Evolutionary conservation across 495 filamentous ascomycete species (phyloP), one percentile per base, ranked within the genome.

Genomic region (Haplographium delicatum): DNA sequence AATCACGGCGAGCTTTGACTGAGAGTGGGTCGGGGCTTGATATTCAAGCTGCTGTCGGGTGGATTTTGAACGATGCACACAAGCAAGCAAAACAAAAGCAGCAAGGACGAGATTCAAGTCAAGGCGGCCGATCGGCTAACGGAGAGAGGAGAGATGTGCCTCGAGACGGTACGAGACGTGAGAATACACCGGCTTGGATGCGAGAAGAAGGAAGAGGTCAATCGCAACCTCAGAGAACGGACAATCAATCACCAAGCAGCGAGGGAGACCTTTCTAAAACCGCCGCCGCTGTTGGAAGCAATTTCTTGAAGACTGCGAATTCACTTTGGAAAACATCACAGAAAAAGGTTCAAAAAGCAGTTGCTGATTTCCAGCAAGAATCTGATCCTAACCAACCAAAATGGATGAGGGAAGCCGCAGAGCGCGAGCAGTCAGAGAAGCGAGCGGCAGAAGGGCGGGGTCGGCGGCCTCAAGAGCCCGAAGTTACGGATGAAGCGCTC

Each of bases 281-380:
- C 13, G 93, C 93, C 9, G 81, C 89, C 10, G 85, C 86, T 50
- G 73, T 96, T 61, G 85, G 93, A 15, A 86, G 75, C 26, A 95
- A 80, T 53, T 64, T 97, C 10, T 79, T 96, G 61, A 97, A 97
- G 62, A 88, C 89, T n/a, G 93, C 94, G 1, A 91, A 89, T 56
- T 87, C 85, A 2, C 65, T 97, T 2, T 98, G 93, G 93, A 98
- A 95, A 64, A 84, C 83, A 5, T 84, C 90, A 2, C 89, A 87
- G 57, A 97, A 95, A 66, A 91, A 86, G 62, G 81, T 97, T n/a
- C 91, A 95, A 60, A 89, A 89, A 63, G 93, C 89, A 11, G 88
- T 98, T 11, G 80, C 88, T 13, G 93, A 98, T 16, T 85, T 96
- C 54, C 91, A 96, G 42, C 73, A 76, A 39, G 76, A 80, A 7